A percentile compares a stretch with the other conserved stretches of the same genome.
phyloP scores from a whole-genome alignment of 2,329 filamentous ascomycete species.

The Cadophora sp. region DNA sequence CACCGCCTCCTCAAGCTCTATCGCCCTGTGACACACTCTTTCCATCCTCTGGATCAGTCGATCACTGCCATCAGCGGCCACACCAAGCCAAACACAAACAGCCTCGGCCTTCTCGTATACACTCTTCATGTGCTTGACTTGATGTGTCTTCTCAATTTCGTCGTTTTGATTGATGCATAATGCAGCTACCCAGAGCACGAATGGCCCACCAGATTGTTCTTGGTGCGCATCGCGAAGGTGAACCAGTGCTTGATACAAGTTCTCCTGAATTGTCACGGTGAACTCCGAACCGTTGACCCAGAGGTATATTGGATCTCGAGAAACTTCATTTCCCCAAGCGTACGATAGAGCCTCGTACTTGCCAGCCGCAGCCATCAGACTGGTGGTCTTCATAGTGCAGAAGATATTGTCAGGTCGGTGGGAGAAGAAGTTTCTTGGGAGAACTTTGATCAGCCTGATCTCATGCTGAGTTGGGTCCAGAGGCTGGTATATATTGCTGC shows the following conservation, averaged over 20 bases:
- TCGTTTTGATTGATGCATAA: constrained; percentile 2
- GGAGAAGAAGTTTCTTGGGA: not conserved
- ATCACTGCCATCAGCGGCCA: not conserved
- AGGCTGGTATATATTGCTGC: not conserved
- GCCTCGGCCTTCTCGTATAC: not conserved
- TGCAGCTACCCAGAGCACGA: constrained; percentile 1
- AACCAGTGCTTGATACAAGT: constrained; percentile 4
- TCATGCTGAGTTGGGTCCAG: not conserved
- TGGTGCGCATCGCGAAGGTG: not conserved
- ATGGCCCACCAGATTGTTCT: not conserved
- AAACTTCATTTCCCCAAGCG: not conserved
- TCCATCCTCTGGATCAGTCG: not conserved
- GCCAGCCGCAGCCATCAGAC: not conserved
- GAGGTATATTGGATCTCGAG: not conserved
- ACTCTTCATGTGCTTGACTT: not conserved
- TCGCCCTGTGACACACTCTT: not conserved
- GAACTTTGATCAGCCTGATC: not conserved
- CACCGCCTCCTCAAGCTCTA: not conserved
- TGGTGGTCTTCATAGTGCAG: constrained; percentile 1
- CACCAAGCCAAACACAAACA: not conserved
- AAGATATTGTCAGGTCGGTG: not conserved
- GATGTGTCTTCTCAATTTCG: not conserved
- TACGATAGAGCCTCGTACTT: not conserved
- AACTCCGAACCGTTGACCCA: not conserved
- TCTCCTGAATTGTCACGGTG: not conserved